Conservation (phyloP, 2,329 filamentous ascomycete species). For the Nemania sp. region DNA sequence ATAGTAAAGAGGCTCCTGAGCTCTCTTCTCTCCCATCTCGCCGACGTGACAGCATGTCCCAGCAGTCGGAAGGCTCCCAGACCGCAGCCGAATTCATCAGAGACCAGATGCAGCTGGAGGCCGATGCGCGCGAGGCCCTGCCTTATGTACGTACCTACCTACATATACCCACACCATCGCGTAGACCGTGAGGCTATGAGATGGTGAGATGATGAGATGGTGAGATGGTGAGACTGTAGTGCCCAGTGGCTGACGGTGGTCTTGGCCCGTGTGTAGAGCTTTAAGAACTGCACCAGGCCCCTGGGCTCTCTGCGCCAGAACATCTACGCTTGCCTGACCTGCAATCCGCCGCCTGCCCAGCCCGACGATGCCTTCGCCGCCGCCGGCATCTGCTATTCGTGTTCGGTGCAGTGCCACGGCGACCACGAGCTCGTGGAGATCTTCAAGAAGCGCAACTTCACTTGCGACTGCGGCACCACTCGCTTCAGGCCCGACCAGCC, state of each 20-base stretch:
- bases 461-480: constrained; percentile 92
- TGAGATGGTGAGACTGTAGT: no score
- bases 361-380: constrained; percentile 65
- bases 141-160: constrained; percentile 84
- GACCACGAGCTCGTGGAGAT: constrained; percentile 94
- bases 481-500: constrained; percentile 69
- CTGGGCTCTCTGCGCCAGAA: constrained; percentile 85
- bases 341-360: constrained; percentile 75
- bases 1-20: constrained; percentile 20
- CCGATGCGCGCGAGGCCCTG: constrained; percentile 90
- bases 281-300: constrained; percentile 89
- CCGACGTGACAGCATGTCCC: constrained; percentile 63
- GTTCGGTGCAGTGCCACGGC: constrained; percentile 94
- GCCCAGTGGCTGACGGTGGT: constrained; percentile 25
- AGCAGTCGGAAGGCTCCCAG: constrained; percentile 63
- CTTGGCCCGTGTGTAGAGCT: constrained; percentile 66
- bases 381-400: constrained; percentile 93
- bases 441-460: constrained; percentile 93
- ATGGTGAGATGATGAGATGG: no score
- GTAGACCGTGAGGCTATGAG: no score
- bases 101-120: constrained; percentile 86
- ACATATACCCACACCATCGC: no score
- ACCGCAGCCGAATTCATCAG: constrained; percentile 83
- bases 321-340: constrained; percentile 91
- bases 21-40: constrained; percentile 34